Conservation (phyloP, 148 eudicot species). For the Rheum nobile region DNA sequence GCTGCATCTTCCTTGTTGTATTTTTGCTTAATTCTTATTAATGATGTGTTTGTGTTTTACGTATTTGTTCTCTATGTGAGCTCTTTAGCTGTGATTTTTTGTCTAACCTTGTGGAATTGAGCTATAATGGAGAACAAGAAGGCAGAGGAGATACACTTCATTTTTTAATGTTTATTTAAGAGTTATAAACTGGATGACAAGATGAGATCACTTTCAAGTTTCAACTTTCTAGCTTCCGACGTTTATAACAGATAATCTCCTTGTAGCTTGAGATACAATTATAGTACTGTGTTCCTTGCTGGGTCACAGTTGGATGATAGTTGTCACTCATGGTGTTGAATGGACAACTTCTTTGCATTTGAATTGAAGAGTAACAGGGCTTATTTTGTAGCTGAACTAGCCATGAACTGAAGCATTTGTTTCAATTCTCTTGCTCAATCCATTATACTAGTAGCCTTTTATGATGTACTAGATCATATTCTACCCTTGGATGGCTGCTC, state of each 20-base stretch:
- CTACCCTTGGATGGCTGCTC: too few species aligned
- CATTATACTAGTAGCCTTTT: background rate
- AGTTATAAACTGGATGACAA: background rate
- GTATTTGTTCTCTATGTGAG: background rate
- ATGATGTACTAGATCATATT: too few species aligned
- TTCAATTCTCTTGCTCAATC: background rate
- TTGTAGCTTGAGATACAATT: background rate
- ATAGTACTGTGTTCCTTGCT: background rate
- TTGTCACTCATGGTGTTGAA: background rate
- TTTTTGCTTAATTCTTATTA: background rate
- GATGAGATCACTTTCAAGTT: background rate
- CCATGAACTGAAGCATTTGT: background rate
- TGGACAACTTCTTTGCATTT: background rate
- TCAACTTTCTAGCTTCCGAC: background rate
- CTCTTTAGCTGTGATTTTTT: background rate
- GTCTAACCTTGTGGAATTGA: background rate
- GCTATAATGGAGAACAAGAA: background rate
- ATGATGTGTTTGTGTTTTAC: background rate
- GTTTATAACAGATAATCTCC: background rate
- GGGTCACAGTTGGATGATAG: background rate
- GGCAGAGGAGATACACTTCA: background rate
- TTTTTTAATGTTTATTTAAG: too few species aligned
- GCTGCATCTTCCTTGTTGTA: background rate
- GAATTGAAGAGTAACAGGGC: background rate
- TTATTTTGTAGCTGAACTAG: background rate